These are phyloP conservation scores for Thielaviopsis populi DNA, from an alignment of 2,329 filamentous ascomycete genomes.

Conservation along the genomic window DNA sequence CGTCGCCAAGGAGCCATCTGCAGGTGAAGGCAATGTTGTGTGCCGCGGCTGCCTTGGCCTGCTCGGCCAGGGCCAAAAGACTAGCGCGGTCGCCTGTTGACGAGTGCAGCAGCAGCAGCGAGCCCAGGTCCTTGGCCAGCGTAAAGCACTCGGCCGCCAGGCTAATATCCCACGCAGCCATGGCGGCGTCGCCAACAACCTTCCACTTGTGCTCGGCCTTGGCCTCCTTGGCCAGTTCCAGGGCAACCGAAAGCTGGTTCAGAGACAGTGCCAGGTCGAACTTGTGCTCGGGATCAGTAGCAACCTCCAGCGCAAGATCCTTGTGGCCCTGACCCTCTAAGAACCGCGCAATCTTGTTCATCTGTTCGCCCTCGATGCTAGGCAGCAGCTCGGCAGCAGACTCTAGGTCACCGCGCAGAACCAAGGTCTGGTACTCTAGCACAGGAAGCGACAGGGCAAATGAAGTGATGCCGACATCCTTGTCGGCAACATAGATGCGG, in stretches of 20 bases:
- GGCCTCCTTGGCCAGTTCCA: slow-evolving; percentile 67
- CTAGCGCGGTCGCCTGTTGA: slow-evolving; percentile 68
- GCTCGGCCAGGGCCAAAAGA: slow-evolving; percentile 52
- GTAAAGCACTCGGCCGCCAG: slow-evolving; percentile 89
- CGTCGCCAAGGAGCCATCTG: slow-evolving; percentile 72
- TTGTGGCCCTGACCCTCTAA: slow-evolving; percentile 95
- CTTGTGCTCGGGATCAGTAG: slow-evolving; percentile 88
- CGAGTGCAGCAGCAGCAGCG: slow-evolving; percentile 73
- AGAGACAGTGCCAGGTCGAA: slow-evolving; percentile 81
- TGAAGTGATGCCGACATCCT: slow-evolving; percentile 83
- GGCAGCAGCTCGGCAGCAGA: slow-evolving; percentile 71
- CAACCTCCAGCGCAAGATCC: slow-evolving; percentile 84
- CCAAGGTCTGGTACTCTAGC: slow-evolving; percentile 91
- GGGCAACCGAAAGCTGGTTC: slow-evolving; percentile 69
- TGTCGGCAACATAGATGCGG: slow-evolving; percentile 88
- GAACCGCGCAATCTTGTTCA: slow-evolving; percentile 97
- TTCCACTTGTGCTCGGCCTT: slow-evolving; percentile 98
- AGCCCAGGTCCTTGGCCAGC: slow-evolving; percentile 79
- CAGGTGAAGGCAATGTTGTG: slow-evolving; percentile 91
- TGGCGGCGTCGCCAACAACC: slow-evolving; percentile 81
- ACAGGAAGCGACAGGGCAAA: slow-evolving; percentile 84
- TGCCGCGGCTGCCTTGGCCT: slow-evolving; percentile 60
- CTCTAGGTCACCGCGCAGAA: slow-evolving; percentile 86
- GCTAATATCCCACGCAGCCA: slow-evolving; percentile 70
- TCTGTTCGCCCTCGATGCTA: slow-evolving; percentile 77